Evolutionary conservation across 495 filamentous ascomycete species (phyloP).

Genomic region (Viridothelium virens): DNA sequence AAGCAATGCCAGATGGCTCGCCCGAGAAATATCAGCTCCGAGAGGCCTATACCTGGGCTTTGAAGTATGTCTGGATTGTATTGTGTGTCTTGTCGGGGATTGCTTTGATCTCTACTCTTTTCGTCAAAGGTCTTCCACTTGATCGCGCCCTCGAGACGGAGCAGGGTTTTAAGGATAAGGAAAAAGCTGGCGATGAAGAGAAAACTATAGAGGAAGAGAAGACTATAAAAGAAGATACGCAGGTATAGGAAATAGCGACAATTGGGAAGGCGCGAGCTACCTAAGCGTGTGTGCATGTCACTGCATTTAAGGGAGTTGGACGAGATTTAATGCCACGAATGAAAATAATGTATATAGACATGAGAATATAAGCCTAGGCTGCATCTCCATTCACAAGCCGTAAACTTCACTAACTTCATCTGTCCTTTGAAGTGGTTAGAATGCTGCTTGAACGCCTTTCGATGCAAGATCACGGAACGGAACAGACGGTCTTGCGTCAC

Average conservation of each 20-base stretch:
- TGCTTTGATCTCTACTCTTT: constrained; percentile 43
- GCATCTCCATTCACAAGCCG: no score
- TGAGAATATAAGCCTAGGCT: no score
- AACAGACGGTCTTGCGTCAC: neutral
- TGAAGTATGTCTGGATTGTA: constrained; percentile 35
- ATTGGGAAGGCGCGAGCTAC: neutral
- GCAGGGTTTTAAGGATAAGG: constrained; percentile 34
- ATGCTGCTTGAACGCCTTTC: no score
- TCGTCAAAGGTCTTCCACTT: constrained; percentile 39
- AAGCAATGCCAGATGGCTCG: constrained; percentile 28
- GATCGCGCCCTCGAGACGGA: constrained; percentile 32
- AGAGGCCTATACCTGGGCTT: constrained; percentile 34
- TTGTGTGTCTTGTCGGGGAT: constrained; percentile 46
- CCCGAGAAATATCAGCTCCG: constrained; percentile 29
- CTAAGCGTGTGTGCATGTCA: neutral
- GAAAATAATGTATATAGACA: neutral
- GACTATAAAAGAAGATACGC: neutral
- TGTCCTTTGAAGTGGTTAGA: no score
- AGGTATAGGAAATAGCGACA: neutral
- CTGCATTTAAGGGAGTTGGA: neutral
- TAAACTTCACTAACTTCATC: no score
- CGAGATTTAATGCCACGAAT: neutral
- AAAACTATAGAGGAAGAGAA: neutral
- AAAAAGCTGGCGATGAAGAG: constrained; percentile 22
- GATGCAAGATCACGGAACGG: no score